Base-by-base conservation (phyloP, 208 protist genomes). In the Strigomonas galati region DNA sequence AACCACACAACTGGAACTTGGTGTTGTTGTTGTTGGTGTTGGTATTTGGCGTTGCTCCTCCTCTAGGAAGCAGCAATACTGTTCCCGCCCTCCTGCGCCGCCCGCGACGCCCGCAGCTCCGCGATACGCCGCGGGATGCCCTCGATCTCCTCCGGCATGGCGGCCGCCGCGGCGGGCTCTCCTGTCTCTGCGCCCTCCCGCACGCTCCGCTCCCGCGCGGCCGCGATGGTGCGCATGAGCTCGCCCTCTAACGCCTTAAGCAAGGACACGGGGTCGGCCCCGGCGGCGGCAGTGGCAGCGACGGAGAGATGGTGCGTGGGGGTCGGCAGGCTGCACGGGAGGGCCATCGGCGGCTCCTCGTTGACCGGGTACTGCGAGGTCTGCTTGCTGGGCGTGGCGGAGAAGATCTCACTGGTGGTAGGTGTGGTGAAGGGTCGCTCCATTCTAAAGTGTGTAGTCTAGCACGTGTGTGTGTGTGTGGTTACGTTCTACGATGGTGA, bases 371-470 rank as follows among this genome's bases (percentile, higher is more conserved):
- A 44, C 37, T 6, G 9, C 37, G 37, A 6, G 37, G 9, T 6
- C 37, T 44, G 54, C 30, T 40, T 10, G 54, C 28, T 60, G 54
- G 7, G n/a, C n/a, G 51, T n/a, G 12, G 10, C 7, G 51, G 51
- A 7, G 51, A 23, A 10, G 51, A 17, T 14, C 51, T 7, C n/a
- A 49, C 43, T 49, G 15, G 19, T 19, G 14, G 14, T 14, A 49
- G 43, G 19, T 21, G 43, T 21, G 43, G 43, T 49, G 43, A 19
- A 49, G 19, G 43, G 43, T 72, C 66, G 88, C 84, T 61, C 89
- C 79, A 17, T 65, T 83, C 76, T 94, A 94, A 0, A 94, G 76
- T 53, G 87, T 86, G 58, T 84, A 91, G 27, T 92, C 84, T 15
- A 72, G 71, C 24, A 94, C 52, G 35, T 90, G 49, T 62, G 21